Evolutionary conservation across 2,329 filamentous ascomycete genomes (phyloP).

Genomic region (Colletotrichum lupini): DNA sequence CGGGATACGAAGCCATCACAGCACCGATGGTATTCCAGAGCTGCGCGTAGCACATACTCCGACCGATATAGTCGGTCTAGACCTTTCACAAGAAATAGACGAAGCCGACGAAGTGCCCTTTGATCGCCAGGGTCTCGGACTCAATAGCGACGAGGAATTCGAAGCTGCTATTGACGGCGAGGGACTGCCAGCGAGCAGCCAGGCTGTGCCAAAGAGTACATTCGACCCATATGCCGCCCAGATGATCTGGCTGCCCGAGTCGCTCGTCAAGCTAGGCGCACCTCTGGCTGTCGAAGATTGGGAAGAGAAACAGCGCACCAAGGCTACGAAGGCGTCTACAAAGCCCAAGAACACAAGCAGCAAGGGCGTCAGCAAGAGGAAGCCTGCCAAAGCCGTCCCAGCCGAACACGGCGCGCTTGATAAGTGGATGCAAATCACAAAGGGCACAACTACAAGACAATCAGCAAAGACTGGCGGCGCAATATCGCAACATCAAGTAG

Average conservation of each 20-base stretch:
- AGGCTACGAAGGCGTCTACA: slow-evolving; percentile 39
- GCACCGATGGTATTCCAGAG: slow-evolving; percentile 81
- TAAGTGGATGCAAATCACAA: slow-evolving; percentile 54
- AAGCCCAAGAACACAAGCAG: slow-evolving; percentile 28
- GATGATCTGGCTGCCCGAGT: slow-evolving; percentile 52
- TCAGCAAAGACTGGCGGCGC: neutral
- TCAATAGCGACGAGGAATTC: slow-evolving; percentile 76
- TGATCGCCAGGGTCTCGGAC: slow-evolving; percentile 65
- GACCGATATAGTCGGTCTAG: slow-evolving; percentile 79
- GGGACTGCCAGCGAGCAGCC: slow-evolving; percentile 36
- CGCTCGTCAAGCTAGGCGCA: slow-evolving; percentile 38
- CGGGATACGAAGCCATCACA: slow-evolving; percentile 74
- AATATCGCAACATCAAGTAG: neutral
- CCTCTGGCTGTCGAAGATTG: slow-evolving; percentile 38
- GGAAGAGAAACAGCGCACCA: slow-evolving; percentile 43
- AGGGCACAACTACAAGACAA: slow-evolving; percentile 39
- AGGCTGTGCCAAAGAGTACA: slow-evolving; percentile 44
- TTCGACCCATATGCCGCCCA: slow-evolving; percentile 76
- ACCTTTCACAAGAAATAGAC: slow-evolving; percentile 78
- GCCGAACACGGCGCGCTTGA: slow-evolving; percentile 48
- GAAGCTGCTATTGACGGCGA: slow-evolving; percentile 51
- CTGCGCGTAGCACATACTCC: slow-evolving; percentile 84
- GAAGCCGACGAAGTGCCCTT: slow-evolving; percentile 57
- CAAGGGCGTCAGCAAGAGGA: slow-evolving; percentile 14
- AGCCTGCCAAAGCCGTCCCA: slow-evolving; percentile 40